A percentile compares a stretch with the other conserved stretches of the same genome.
Evolutionary conservation across 164 flowering plant species (phyloP).

Genomic region (Paratinospora sagittata): DNA sequence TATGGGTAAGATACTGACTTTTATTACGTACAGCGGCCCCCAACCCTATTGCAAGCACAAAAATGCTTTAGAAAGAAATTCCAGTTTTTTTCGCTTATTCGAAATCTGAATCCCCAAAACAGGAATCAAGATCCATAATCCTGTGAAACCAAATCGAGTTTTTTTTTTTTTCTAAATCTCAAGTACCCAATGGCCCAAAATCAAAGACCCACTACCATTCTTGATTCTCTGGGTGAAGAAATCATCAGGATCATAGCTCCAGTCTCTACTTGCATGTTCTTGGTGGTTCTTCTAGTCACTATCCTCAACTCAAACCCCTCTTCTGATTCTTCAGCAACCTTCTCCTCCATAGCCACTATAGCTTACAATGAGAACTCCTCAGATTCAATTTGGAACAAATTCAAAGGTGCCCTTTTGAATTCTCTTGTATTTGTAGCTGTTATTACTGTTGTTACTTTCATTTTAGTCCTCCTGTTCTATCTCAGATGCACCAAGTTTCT

Average conservation of each 20-base stretch:
- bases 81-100: too few relatives aligned
- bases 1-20: too few relatives aligned
- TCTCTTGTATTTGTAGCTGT: slow-evolving; percentile 66
- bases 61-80: too few relatives aligned
- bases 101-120: too few relatives aligned
- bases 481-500: slow-evolving; percentile 72
- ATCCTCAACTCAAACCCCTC: slow-evolving; percentile 40
- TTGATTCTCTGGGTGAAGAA: slow-evolving; percentile 58
- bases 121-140: not conserved
- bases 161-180: not conserved
- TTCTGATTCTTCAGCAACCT: slow-evolving; percentile 20
- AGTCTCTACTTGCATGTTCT: slow-evolving; percentile 83
- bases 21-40: too few relatives aligned
- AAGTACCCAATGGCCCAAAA: slow-evolving; percentile 8
- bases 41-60: too few relatives aligned
- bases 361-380: slow-evolving; percentile 74
- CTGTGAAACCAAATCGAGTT: not conserved
- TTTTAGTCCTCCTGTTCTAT: slow-evolving; percentile 73
- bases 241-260: slow-evolving; percentile 77
- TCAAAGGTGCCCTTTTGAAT: slow-evolving; percentile 72
- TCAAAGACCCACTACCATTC: slow-evolving; percentile 40
- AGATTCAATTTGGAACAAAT: slow-evolving; percentile 58
- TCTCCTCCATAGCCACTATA: slow-evolving; percentile 67
- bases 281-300: slow-evolving; percentile 76
- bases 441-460: slow-evolving; percentile 64